Evolutionary conservation across 495 filamentous ascomycete species (phyloP), one percentile per base, ranked within the genome.

Genomic region (Tuber aestivum): DNA sequence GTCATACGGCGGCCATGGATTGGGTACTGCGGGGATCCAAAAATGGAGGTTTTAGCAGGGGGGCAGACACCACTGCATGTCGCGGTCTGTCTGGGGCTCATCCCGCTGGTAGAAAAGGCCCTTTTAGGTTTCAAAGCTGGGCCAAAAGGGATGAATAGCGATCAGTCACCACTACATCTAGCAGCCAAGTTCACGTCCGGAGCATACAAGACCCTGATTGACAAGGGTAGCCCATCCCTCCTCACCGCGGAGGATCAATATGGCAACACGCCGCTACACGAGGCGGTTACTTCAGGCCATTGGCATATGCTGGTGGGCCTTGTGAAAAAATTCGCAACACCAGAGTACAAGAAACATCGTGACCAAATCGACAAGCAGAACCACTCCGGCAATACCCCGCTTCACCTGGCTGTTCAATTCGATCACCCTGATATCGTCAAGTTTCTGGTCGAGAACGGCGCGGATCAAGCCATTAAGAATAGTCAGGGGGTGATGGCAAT

Each of bases 401-500:
- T 61, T 61, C 50, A 61, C 4, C 50, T 61, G 1, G 50, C 50
- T 32, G 14, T 61, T 61, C 50, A 32, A 61, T 61, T 61, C 1
- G 50, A 61, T 61, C 50, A 61, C 3, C n/a, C 1, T 10, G 27
- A 61, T 1, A 32, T 61, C 1, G n/a, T 32, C 3, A 1, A 32
- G 50, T 16, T 61, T 16, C 27, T 61, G 3, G n/a, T 61, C n/a
- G 1, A 16, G 9, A 4, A 32, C 1, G n/a, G 9, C 10, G 50
- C 50, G n/a, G 12, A 82, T 76, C 20, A 0, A 1, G 16, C 50
- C 0, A 61, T 44, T 35, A 18, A 10, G 35, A 41, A 76, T 74
- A 3, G 0, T 50, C 0, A 1, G 18, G 78, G 50, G 48, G 71
- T 76, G 32, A 69, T 68, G 76, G 71, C 76, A 72, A 0, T 88